phyloP scores from a whole-genome alignment of 2,329 filamentous ascomycete genomes.

The Cordyceps militaris region DNA sequence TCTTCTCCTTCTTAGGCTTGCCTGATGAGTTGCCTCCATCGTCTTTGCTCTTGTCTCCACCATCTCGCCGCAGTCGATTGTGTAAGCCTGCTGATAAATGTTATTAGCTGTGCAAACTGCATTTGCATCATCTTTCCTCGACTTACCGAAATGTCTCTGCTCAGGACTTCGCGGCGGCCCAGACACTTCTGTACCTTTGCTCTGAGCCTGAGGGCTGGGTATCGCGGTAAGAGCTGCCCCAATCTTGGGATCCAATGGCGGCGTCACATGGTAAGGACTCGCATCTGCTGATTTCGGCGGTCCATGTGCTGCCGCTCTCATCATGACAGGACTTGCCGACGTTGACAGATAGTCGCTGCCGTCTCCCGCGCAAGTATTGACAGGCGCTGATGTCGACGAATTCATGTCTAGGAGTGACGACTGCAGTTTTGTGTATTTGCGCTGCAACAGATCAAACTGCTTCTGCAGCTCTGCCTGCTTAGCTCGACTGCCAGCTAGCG shows the following conservation, averaged over 20 bases:
- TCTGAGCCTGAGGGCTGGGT: conserved; percentile 29
- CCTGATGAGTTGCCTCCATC: conserved; percentile 26
- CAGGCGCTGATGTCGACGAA: conserved; percentile 24
- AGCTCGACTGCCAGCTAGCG: conserved; percentile 43
- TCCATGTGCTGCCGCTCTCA: conserved; percentile 31
- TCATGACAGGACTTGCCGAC: conserved; percentile 32
- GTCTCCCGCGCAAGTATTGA: conserved; percentile 19
- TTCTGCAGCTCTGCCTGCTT: conserved; percentile 49
- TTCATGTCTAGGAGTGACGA: conserved; percentile 42
- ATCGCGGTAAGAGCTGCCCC: conserved; percentile 23
- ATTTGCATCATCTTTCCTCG: no score
- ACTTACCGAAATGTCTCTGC: conserved; percentile 35
- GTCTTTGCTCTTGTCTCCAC: conserved; percentile 40
- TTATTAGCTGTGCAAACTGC: background rate
- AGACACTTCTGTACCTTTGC: conserved; percentile 18
- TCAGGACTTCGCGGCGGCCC: conserved; percentile 29
- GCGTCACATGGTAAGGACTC: conserved; percentile 36
- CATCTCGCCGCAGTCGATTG: conserved; percentile 40
- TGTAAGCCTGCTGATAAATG: conserved; percentile 38
- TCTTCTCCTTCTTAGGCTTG: conserved; percentile 31
- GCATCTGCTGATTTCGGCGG: conserved; percentile 36
- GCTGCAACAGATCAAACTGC: conserved; percentile 42
- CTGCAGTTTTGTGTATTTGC: conserved; percentile 47
- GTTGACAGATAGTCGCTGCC: conserved; percentile 28
- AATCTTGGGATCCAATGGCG: conserved; percentile 31